A percentile compares a stretch with the other conserved stretches of the same genome.
phyloP scores from a whole-genome alignment of 345 rosid genomes.

The Capsella bursapastoris region DNA sequence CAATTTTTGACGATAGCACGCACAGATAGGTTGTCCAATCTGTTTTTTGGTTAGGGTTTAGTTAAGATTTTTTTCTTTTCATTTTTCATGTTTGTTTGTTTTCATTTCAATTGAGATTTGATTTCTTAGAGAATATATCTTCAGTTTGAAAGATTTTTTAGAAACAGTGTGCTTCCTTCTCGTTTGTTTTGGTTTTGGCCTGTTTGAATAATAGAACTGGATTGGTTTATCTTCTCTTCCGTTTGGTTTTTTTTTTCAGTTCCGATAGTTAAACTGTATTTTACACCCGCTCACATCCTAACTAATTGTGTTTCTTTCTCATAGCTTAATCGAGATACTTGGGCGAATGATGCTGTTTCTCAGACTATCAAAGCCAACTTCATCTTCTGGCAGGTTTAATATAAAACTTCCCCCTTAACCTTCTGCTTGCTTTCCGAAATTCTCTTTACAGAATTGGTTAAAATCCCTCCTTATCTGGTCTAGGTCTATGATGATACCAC shows the following conservation, averaged over 20 bases:
- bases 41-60: not conserved
- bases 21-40: not conserved
- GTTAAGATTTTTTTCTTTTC: not conserved
- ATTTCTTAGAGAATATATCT: not conserved
- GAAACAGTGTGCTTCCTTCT: not conserved
- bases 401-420: not conserved
- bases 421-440: conserved; percentile 6
- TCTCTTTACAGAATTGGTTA: conserved; percentile 2
- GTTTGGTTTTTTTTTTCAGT: not conserved
- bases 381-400: conserved; percentile 93
- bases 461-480: not conserved
- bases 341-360: conserved; percentile 97
- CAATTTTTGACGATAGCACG: not conserved
- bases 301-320: conserved; percentile 42
- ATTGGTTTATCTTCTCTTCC: not conserved
- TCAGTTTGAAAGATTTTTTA: not conserved
- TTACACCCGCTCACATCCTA: conserved; percentile 6
- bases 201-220: not conserved
- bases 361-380: conserved; percentile 86
- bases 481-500: conserved; percentile 91
- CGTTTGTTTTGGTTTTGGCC: not conserved
- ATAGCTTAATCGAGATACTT: conserved; percentile 98
- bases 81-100: not conserved
- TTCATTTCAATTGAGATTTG: not conserved
- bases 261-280: not conserved